Conservation (phyloP, 371 early-diverging fungal species). For the Mucor plumbeus region DNA sequence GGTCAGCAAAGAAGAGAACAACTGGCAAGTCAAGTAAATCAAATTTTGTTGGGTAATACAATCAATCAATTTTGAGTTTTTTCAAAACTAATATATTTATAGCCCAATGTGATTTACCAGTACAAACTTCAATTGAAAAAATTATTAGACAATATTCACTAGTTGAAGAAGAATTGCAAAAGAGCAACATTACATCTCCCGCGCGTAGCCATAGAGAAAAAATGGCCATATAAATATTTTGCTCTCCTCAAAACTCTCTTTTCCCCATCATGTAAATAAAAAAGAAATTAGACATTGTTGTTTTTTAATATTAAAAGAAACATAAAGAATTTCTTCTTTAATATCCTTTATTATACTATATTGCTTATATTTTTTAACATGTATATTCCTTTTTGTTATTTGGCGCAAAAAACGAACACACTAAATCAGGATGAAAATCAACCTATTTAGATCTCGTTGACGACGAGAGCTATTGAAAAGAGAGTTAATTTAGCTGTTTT, state of each 20-base stretch:
- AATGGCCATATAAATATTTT: conserved; percentile 27
- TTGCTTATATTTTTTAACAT: background rate
- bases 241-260: too few relatives aligned
- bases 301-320: background rate
- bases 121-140: conserved; percentile 27
- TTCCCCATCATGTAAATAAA: conserved; percentile 11
- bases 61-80: background rate
- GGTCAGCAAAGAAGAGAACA: conserved; percentile 37
- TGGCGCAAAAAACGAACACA: conserved; percentile 22
- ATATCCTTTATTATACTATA: conserved; percentile 1
- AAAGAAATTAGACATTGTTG: conserved; percentile 3
- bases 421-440: conserved; percentile 5
- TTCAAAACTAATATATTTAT: background rate
- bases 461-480: background rate
- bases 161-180: conserved; percentile 15
- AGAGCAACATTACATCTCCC: background rate
- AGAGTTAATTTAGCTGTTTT: background rate
- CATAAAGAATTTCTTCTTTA: background rate
- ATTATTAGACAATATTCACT: conserved; percentile 15
- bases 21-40: conserved; percentile 43
- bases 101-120: conserved; percentile 21
- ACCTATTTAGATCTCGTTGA: conserved; percentile 15
- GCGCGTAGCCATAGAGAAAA: conserved; percentile 19
- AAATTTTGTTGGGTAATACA: conserved; percentile 30
- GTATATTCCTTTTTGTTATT: conserved; percentile 5